Evolutionary conservation across 2,329 filamentous ascomycete species (phyloP), one percentile per base, ranked within the genome.

Genomic region (Hymenotorrendiella dingleyae): DNA sequence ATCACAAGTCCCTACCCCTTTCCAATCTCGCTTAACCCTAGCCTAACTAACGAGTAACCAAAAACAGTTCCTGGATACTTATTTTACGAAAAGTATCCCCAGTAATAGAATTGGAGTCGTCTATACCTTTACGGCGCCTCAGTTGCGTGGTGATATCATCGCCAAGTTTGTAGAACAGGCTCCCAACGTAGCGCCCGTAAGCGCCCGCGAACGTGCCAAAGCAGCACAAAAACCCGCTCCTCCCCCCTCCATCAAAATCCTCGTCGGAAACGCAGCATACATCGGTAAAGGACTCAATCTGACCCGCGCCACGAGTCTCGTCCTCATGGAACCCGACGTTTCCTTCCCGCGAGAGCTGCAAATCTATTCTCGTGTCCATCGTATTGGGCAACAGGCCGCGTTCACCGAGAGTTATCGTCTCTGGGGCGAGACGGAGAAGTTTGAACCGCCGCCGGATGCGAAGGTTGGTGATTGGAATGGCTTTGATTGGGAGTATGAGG

Each of bases 321-420:
- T 48, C 11, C 36, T 48, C 21, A 45, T 48, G 42, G 46, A 48
- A 23, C 46, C 46, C 3, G 39, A 48, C 17, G 30, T 39, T 22
- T 23, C 33, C n/a, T 48, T 46, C 35, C 11, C 20, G 3, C n/a
- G 21, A 3, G 46, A 48, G 23, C 20, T 34, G 21, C 46, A 48
- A 26, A 38, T 26, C 12, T 48, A 48, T 37, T 40, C 39, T 7
- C 38, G 46, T 17, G 32, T 48, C 3, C 43, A 48, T 33, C 28
- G 46, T 4, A 46, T 48, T 17, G 46, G 46, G n/a, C 38, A 48
- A 19, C 20, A 24, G n/a, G 27, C 26, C 11, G 32, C 24, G 2
- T 20, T 21, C n/a, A 38, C 39, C n/a, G 14, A 22, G 3, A 35
- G 32, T 22, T 46, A 29, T 28, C 28, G 46, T 7, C 36, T 47